Conservation (phyloP, 192 early-diverging fungal genomes). For the Coemansia sp. region DNA sequence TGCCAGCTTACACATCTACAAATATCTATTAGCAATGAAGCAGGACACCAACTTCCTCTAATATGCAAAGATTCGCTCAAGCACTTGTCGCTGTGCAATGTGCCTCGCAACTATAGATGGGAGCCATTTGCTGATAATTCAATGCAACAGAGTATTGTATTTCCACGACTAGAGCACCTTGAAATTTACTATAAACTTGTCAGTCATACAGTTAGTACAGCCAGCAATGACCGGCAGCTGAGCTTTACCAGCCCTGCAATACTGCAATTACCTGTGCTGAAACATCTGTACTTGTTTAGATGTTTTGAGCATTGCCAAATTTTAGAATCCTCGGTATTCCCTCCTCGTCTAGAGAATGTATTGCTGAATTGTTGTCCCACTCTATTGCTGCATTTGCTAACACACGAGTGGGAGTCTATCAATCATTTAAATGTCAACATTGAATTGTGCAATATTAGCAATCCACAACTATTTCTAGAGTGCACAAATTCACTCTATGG, state of each 20-base stretch:
- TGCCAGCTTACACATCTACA: conserved; percentile 9
- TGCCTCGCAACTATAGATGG: conserved; percentile 10
- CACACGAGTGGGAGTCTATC: background rate
- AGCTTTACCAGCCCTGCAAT: background rate
- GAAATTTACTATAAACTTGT: conserved; percentile 10
- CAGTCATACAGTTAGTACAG: background rate
- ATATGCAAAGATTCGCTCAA: conserved; percentile 5
- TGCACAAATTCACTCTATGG: conserved; percentile 4
- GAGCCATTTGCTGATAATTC: background rate
- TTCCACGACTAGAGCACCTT: background rate
- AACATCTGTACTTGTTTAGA: conserved; percentile 7
- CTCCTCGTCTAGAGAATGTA: background rate
- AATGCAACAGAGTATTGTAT: background rate
- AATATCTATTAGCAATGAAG: background rate
- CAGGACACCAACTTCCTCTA: background rate
- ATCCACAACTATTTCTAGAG: background rate
- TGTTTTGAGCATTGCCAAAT: conserved; percentile 13
- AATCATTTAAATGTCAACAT: background rate
- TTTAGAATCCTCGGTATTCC: conserved; percentile 1
- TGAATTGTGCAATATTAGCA: background rate
- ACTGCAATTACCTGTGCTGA: conserved; percentile 2
- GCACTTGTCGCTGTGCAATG: conserved; percentile 10
- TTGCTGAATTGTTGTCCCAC: conserved; percentile 2
- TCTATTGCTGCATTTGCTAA: background rate
- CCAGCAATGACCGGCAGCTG: background rate